Evolutionary conservation across 1,139 yeast species (phyloP).

Genomic region (Sugiyamaella grinbergsii): DNA sequence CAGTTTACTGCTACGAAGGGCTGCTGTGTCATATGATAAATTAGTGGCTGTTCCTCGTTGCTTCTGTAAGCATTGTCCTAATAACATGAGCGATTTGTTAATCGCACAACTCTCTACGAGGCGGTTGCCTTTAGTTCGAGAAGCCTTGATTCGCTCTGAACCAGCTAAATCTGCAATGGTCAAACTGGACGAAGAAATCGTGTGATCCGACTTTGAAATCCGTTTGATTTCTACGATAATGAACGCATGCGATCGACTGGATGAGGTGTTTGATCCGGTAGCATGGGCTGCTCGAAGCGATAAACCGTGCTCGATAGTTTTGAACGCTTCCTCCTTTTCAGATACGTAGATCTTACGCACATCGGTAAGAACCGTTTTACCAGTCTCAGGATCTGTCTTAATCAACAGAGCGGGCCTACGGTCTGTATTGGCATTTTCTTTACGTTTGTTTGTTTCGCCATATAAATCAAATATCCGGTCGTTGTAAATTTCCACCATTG

Average conservation of each 20-base stretch:
- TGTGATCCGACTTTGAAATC: conserved; percentile 26
- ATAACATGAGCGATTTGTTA: conserved; percentile 49
- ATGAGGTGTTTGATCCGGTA: conserved; percentile 41
- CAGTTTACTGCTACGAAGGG: conserved; percentile 50
- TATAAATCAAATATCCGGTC: conserved; percentile 40
- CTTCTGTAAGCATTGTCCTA: conserved; percentile 52
- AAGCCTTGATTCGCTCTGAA: conserved; percentile 50
- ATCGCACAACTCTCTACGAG: conserved; percentile 52
- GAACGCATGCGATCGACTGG: conserved; percentile 48
- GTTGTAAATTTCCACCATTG: conserved; percentile 44
- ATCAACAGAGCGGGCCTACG: conserved; percentile 31
- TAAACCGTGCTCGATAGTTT: conserved; percentile 38
- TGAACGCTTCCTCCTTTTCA: conserved; percentile 36
- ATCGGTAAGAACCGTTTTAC: conserved; percentile 33
- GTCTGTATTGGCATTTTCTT: not conserved
- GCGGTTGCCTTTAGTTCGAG: conserved; percentile 48
- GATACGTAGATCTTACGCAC: conserved; percentile 37
- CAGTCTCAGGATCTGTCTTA: conserved; percentile 33
- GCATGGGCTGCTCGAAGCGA: conserved; percentile 39
- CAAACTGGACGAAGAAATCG: conserved; percentile 34
- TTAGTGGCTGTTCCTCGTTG: conserved; percentile 36
- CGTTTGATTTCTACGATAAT: conserved; percentile 42
- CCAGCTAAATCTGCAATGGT: conserved; percentile 56
- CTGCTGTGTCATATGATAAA: conserved; percentile 40
- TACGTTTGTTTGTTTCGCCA: conserved; percentile 24